Evolutionary conservation across 2,329 filamentous ascomycete genomes (phyloP).

Genomic region (Beauveria sp.): DNA sequence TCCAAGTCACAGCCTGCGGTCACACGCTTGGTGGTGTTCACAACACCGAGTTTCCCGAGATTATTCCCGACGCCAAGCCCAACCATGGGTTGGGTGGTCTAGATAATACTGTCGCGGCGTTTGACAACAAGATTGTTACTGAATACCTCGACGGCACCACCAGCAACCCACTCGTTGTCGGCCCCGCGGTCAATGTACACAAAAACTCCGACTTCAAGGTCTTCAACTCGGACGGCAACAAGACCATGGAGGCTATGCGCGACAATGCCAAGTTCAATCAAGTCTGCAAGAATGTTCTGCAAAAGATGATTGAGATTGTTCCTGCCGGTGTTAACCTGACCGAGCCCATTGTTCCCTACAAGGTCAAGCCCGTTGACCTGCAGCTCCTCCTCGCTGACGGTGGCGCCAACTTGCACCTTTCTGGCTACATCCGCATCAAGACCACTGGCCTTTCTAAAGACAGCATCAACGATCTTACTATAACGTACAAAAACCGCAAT

Average conservation of each 20-base stretch:
- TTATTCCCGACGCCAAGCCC: conserved; percentile 37
- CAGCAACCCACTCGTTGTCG: conserved; percentile 47
- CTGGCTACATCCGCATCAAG: conserved; percentile 49
- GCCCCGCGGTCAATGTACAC: conserved; percentile 34
- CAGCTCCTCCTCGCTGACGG: conserved; percentile 45
- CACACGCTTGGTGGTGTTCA: conserved; percentile 56
- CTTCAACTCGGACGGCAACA: conserved; percentile 48
- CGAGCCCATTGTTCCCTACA: conserved; percentile 46
- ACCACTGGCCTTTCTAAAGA: conserved; percentile 38
- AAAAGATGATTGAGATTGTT: conserved; percentile 56
- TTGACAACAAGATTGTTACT: conserved; percentile 49
- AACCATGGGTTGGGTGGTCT: conserved; percentile 37
- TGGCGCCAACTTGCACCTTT: conserved; percentile 39
- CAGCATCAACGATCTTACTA: conserved; percentile 37
- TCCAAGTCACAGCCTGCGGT: conserved; percentile 52
- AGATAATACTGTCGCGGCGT: conserved; percentile 39
- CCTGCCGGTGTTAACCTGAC: conserved; percentile 42
- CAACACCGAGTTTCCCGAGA: conserved; percentile 41
- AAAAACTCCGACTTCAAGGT: conserved; percentile 49
- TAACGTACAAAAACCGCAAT: conserved; percentile 49
- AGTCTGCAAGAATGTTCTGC: conserved; percentile 43
- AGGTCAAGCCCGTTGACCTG: conserved; percentile 50
- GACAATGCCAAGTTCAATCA: conserved; percentile 36
- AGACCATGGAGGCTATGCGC: conserved; percentile 42
- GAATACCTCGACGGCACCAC: conserved; percentile 49